phyloP scores from a whole-genome alignment of 208 protist genomes.

The Phytomonas francai region DNA sequence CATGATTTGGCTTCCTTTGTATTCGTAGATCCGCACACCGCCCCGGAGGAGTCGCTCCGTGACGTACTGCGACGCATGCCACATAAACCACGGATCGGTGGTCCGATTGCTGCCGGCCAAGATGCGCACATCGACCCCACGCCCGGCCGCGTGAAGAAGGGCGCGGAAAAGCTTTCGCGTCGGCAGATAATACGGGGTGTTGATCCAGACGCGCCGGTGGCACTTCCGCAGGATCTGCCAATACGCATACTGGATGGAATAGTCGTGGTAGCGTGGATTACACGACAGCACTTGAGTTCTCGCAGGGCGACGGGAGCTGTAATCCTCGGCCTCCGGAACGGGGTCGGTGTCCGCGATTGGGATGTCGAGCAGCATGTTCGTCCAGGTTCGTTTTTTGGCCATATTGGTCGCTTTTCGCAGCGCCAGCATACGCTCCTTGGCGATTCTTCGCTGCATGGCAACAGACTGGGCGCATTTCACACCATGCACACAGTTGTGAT shows the following conservation, averaged over 20 bases:
- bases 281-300: slow-evolving; percentile 75
- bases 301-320: slow-evolving; percentile 29
- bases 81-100: slow-evolving; percentile 91
- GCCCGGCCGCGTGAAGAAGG: slow-evolving; percentile 58
- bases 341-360: slow-evolving; percentile 54
- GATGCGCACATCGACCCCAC: slow-evolving; percentile 88
- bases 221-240: slow-evolving; percentile 79
- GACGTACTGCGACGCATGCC: slow-evolving; percentile 84
- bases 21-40: slow-evolving; percentile 88
- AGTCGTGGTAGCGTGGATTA: slow-evolving; percentile 82
- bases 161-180: slow-evolving; percentile 69
- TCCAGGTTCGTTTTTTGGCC: slow-evolving; percentile 48
- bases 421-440: slow-evolving; percentile 26
- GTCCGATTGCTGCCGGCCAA: slow-evolving; percentile 74
- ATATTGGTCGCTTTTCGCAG: slow-evolving; percentile 29
- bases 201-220: slow-evolving; percentile 82
- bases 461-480: slow-evolving; percentile 1
- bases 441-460: slow-evolving; percentile 44
- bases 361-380: slow-evolving; percentile 22
- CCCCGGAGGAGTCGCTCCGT: slow-evolving; percentile 62
- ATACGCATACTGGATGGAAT: slow-evolving; percentile 84
- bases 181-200: slow-evolving; percentile 89
- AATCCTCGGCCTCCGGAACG: slow-evolving; percentile 62
- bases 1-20: slow-evolving; percentile 79
- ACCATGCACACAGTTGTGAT: too few species aligned